A percentile compares a stretch with the other conserved stretches of the same genome.
Conservation (phyloP, 2,329 filamentous ascomycete genomes). For the Massarina eburnea region DNA sequence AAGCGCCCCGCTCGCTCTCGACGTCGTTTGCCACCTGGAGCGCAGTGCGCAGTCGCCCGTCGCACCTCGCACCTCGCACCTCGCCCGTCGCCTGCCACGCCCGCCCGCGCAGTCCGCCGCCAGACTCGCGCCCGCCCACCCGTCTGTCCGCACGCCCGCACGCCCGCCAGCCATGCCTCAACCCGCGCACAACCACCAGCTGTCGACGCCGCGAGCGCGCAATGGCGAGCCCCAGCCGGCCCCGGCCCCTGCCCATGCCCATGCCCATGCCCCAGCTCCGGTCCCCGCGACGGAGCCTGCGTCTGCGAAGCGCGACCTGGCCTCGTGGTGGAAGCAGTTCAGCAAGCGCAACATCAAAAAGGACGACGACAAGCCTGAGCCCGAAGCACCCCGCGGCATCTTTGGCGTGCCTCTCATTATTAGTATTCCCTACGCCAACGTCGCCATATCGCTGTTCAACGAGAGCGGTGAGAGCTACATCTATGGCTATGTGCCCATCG, state of each 20-base stretch:
- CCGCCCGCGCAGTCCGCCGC: constrained; percentile 12
- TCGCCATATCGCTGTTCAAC: constrained; percentile 94
- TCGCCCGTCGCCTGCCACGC: constrained; percentile 15
- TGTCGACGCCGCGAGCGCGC: constrained; percentile 46
- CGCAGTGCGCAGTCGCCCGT: too few relatives aligned
- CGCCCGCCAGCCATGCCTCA: constrained; percentile 43
- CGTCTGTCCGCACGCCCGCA: constrained; percentile 17
- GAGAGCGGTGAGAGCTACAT: constrained; percentile 94
- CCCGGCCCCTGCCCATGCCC: too few relatives aligned
- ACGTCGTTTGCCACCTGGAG: too few relatives aligned
- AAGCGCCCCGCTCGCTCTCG: too few relatives aligned
- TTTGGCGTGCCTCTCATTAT: constrained; percentile 92
- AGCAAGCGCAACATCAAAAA: constrained; percentile 65
- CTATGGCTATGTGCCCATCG: constrained; percentile 97
- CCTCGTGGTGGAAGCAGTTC: constrained; percentile 98
- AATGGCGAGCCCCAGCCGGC: constrained; percentile 46
- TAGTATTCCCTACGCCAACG: constrained; percentile 96
- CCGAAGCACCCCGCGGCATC: constrained; percentile 68
- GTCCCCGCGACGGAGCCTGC: constrained; percentile 65
- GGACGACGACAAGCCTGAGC: constrained; percentile 59
- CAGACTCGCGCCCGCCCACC: constrained; percentile 18
- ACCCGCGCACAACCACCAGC: constrained; percentile 35
- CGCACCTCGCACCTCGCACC: constrained; percentile 4
- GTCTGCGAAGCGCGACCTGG: constrained; percentile 82
- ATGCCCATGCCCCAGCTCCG: too few relatives aligned